These are phyloP conservation scores for Chenopodium album DNA, from an alignment of 148 eudicot genomes.

Conservation along the genomic window DNA sequence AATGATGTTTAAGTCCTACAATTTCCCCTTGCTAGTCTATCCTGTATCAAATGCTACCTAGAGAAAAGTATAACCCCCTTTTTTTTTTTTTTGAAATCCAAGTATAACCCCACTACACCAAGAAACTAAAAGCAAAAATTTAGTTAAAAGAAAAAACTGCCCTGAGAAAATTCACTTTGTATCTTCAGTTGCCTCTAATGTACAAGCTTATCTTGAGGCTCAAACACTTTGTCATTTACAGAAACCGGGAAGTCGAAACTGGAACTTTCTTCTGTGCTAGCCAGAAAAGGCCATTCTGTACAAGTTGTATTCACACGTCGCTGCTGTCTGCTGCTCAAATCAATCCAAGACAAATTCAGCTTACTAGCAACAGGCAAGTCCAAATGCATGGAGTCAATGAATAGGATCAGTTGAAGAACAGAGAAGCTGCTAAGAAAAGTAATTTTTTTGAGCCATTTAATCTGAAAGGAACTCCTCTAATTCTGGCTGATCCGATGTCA, in stretches of 20 bases:
- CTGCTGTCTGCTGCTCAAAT: slow-evolving; percentile 14
- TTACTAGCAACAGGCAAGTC: slow-evolving; percentile 8
- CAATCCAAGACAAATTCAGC: neutral
- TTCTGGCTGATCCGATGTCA: slow-evolving; percentile 33
- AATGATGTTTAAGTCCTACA: neutral
- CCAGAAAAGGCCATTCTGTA: slow-evolving; percentile 28
- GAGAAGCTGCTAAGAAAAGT: neutral
- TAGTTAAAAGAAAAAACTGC: neutral
- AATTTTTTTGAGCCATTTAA: neutral
- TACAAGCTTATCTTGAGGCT: slow-evolving; percentile 18
- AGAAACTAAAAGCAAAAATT: neutral
- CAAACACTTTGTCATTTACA: slow-evolving; percentile 21
- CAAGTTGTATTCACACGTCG: slow-evolving; percentile 13
- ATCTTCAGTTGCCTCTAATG: slow-evolving; percentile 24
- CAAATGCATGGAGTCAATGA: neutral
- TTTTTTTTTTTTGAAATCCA: too few relatives aligned
- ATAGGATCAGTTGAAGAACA: slow-evolving; percentile 3
- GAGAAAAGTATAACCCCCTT: neutral
- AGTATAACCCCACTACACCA: neutral
- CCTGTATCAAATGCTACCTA: slow-evolving; percentile 1
- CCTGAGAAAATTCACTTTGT: neutral
- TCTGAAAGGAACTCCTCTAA: slow-evolving; percentile 37
- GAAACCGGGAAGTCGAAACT: slow-evolving; percentile 4
- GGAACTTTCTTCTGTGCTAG: slow-evolving; percentile 15
- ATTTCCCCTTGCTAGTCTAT: neutral